These are phyloP conservation scores for Sporisorium sorghi DNA, from an alignment of 1,284 basidiomycete species.

Conservation along the genomic window DNA sequence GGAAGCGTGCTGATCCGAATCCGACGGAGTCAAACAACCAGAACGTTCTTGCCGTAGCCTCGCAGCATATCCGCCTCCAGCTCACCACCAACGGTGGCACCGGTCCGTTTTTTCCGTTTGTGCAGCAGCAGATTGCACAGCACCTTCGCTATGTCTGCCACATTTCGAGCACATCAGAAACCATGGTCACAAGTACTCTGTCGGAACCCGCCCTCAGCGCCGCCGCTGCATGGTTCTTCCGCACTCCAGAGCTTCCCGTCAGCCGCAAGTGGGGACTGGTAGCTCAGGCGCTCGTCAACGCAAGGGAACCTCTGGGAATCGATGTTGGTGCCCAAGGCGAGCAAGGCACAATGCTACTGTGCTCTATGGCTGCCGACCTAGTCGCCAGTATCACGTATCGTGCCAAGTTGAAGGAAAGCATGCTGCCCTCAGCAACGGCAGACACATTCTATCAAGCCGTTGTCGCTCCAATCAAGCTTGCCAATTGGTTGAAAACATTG, in stretches of 20 bases:
- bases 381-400: background rate
- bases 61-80: background rate
- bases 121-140: background rate
- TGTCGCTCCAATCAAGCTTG: background rate
- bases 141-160: background rate
- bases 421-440: background rate
- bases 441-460: background rate
- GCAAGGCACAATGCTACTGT: constrained; percentile 3
- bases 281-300: background rate
- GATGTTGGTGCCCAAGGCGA: constrained; percentile 11
- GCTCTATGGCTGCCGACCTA: constrained; percentile 4
- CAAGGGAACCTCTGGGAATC: background rate
- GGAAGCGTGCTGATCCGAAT: no score
- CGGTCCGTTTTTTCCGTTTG: background rate
- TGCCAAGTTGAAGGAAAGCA: background rate
- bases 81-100: background rate
- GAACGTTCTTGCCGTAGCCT: background rate
- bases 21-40: no score
- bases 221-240: background rate
- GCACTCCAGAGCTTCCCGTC: background rate
- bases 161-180: background rate
- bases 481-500: background rate
- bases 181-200: background rate
- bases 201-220: background rate
- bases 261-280: background rate